phyloP scores from a whole-genome alignment of 2,329 filamentous ascomycete species.

The Trichoderma sp. region DNA sequence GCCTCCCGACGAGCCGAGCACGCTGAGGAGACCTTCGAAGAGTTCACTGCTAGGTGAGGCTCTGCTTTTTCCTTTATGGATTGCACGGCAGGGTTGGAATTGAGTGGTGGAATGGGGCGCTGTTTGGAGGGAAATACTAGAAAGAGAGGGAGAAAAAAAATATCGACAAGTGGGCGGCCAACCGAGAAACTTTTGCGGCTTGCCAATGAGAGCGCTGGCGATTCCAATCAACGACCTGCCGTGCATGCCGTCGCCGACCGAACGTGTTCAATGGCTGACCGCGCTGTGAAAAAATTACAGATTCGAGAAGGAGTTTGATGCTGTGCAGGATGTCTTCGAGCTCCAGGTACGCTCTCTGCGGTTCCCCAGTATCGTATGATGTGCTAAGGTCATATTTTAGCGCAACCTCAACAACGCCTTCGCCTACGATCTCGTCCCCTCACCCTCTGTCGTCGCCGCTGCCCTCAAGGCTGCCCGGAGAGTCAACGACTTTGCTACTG shows the following conservation, averaged over 20 bases:
- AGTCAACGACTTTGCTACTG: conserved; percentile 98
- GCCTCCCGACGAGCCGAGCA: conserved; percentile 58
- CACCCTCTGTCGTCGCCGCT: conserved; percentile 83
- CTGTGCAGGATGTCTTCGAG: conserved; percentile 98
- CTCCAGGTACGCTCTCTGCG: conserved; percentile 67
- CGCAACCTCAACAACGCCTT: conserved; percentile 99
- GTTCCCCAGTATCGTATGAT: conserved; percentile 24
- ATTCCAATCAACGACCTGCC: not conserved
- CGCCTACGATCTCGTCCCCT: conserved; percentile 98
- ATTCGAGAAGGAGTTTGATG: conserved; percentile 99
- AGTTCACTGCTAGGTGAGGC: conserved; percentile 92
- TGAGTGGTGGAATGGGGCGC: not conserved
- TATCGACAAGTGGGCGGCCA: not conserved
- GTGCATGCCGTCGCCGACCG: not conserved
- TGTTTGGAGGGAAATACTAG: not conserved
- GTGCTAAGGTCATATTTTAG: conserved; percentile 37
- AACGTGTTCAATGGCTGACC: not conserved
- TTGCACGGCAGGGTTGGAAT: not conserved
- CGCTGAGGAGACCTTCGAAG: conserved; percentile 96
- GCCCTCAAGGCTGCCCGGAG: conserved; percentile 90
- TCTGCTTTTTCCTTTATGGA: not conserved
- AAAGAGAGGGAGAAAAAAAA: not conserved
- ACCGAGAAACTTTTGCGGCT: not conserved
- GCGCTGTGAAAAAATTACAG: conserved; percentile 45
- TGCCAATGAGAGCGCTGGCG: not conserved